Conservation (phyloP, 345 rosid species). For the Populus euphratica region DNA sequence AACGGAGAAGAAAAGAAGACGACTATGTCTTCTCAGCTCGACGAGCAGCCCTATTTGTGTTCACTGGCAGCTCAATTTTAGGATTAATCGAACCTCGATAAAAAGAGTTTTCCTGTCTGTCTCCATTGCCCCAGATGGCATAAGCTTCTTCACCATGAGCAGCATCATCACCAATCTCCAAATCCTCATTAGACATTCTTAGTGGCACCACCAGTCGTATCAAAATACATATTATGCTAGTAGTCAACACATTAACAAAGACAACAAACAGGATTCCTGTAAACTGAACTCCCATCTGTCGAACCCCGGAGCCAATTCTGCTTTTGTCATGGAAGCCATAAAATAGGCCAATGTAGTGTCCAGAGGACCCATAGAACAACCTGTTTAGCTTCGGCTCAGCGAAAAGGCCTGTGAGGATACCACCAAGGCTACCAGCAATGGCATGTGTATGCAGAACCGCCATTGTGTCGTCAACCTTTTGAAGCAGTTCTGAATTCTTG, state of each 20-base stretch:
- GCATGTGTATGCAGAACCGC: constrained; percentile 52
- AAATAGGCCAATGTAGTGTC: constrained; percentile 31
- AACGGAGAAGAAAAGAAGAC: too few species aligned
- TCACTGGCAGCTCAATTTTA: constrained; percentile 13
- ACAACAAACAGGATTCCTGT: constrained; percentile 25
- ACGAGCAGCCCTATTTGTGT: neutral
- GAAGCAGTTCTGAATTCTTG: constrained; percentile 36
- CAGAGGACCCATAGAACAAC: constrained; percentile 12
- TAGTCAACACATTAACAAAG: constrained; percentile 26
- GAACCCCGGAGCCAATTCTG: constrained; percentile 17
- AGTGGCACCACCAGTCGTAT: constrained; percentile 31
- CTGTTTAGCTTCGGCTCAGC: constrained; percentile 36
- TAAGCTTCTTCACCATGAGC: constrained; percentile 45
- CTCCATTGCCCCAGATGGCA: constrained; percentile 34
- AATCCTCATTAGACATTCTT: constrained; percentile 42
- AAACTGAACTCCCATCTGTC: constrained; percentile 42
- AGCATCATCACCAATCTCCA: constrained; percentile 47
- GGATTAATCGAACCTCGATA: neutral
- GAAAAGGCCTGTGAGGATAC: constrained; percentile 39
- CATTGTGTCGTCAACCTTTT: constrained; percentile 52
- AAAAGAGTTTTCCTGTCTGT: constrained; percentile 24
- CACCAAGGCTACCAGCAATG: constrained; percentile 45
- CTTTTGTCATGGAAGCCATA: constrained; percentile 36
- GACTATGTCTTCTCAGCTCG: neutral
- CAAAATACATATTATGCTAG: constrained; percentile 32